Conservation (phyloP, 106 monocot genomes). For the Gastrodia elata region DNA sequence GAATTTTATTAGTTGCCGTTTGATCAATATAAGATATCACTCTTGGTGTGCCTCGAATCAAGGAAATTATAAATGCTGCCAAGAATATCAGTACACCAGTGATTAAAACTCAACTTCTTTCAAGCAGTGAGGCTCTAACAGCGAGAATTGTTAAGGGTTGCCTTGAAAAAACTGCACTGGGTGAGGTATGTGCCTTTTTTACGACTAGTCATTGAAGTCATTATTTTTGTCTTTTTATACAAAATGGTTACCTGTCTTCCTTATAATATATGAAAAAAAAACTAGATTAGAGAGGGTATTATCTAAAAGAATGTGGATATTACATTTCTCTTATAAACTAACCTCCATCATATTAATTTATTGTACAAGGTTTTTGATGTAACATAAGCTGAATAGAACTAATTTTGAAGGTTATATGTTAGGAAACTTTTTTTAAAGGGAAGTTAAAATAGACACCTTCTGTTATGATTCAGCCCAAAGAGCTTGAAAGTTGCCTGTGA, state of each 20-base stretch:
- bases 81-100: constrained; percentile 94
- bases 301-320: too few relatives aligned
- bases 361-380: too few relatives aligned
- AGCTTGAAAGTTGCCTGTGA: too few relatives aligned
- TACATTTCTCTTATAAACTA: too few relatives aligned
- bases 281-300: too few relatives aligned
- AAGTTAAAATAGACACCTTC: too few relatives aligned
- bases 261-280: not conserved
- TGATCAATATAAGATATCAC: constrained; percentile 66
- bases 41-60: constrained; percentile 96
- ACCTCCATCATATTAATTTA: too few relatives aligned
- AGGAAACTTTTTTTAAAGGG: too few relatives aligned
- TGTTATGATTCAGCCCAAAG: too few relatives aligned
- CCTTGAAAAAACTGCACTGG: constrained; percentile 77
- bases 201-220: not conserved
- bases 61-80: constrained; percentile 91
- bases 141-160: constrained; percentile 59
- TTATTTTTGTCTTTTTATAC: not conserved
- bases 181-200: constrained; percentile 37
- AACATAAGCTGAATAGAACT: too few relatives aligned
- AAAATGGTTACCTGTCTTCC: not conserved
- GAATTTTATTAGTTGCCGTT: constrained; percentile 19
- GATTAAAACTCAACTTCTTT: constrained; percentile 52
- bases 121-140: constrained; percentile 32
- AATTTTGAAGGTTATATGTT: too few relatives aligned